Evolutionary conservation across 1,284 basidiomycete species (phyloP).

Genomic region (Phlebopus sp.): DNA sequence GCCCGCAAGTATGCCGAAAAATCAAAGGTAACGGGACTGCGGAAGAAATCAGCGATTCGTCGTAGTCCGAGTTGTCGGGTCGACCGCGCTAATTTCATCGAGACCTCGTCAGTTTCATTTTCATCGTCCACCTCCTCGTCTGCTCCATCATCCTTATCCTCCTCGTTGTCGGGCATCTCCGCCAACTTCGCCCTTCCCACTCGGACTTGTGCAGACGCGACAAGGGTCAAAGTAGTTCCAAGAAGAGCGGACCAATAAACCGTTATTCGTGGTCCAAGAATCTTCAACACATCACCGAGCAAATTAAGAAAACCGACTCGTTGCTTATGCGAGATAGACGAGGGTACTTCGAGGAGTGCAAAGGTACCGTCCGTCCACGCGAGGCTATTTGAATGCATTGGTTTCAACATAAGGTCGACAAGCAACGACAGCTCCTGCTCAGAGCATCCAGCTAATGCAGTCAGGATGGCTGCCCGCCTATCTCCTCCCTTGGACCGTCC

Average conservation of each 20-base stretch:
- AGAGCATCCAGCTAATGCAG: conserved; percentile 67
- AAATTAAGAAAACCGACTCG: conserved; percentile 82
- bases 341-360: conserved; percentile 30
- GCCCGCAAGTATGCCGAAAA: conserved; percentile 69
- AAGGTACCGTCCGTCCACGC: conserved; percentile 27
- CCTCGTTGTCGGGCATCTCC: conserved; percentile 15
- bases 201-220: conserved; percentile 60
- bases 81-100: conserved; percentile 50
- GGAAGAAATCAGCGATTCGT: conserved; percentile 88
- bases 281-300: conserved; percentile 80
- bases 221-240: conserved; percentile 61
- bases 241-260: conserved; percentile 74
- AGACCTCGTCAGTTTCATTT: conserved; percentile 34
- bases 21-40: conserved; percentile 67
- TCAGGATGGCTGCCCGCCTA: conserved; percentile 75
- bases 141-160: conserved; percentile 38
- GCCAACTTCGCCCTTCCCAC: conserved; percentile 18
- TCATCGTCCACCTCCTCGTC: conserved; percentile 33
- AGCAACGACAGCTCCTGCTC: conserved; percentile 77
- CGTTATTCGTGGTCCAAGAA: conserved; percentile 72
- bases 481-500: conserved; percentile 73
- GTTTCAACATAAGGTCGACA: conserved; percentile 88
- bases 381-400: conserved; percentile 48
- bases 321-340: conserved; percentile 59
- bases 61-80: conserved; percentile 85